Evolutionary conservation across 129 eudicot genomes (phyloP).

Genomic region (Flaveria bidentis): DNA sequence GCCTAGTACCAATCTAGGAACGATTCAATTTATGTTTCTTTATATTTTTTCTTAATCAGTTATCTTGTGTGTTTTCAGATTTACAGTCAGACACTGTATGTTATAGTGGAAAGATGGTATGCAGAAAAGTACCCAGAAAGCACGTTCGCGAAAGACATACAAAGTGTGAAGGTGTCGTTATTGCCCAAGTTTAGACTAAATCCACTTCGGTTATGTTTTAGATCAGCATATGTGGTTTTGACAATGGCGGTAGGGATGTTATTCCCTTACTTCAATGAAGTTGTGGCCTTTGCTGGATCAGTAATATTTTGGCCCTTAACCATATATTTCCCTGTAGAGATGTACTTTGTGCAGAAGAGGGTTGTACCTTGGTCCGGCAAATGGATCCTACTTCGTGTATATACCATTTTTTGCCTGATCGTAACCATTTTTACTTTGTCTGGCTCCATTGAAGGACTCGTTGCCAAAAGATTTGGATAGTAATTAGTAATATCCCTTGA

Average conservation of each 20-base stretch:
- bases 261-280: constrained; percentile 66
- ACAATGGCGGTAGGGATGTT: constrained; percentile 37
- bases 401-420: constrained; percentile 32
- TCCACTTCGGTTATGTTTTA: constrained; percentile 50
- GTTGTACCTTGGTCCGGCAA: constrained; percentile 42
- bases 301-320: constrained; percentile 60
- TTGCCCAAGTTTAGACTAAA: constrained; percentile 44
- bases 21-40: background rate
- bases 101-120: constrained; percentile 54
- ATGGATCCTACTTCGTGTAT: constrained; percentile 54
- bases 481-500: background rate
- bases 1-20: background rate
- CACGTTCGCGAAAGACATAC: constrained; percentile 26
- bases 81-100: constrained; percentile 68
- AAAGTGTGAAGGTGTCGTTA: constrained; percentile 33
- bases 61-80: constrained; percentile 38
- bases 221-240: constrained; percentile 46
- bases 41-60: background rate
- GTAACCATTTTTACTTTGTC: constrained; percentile 45
- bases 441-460: constrained; percentile 51
- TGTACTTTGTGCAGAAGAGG: constrained; percentile 47
- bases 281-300: constrained; percentile 59
- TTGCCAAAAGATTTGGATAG: constrained; percentile 48
- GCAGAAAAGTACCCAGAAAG: constrained; percentile 51
- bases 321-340: constrained; percentile 55